Conservation (phyloP, 441 rosid genomes). For the Pelargonium fulgidum region DNA sequence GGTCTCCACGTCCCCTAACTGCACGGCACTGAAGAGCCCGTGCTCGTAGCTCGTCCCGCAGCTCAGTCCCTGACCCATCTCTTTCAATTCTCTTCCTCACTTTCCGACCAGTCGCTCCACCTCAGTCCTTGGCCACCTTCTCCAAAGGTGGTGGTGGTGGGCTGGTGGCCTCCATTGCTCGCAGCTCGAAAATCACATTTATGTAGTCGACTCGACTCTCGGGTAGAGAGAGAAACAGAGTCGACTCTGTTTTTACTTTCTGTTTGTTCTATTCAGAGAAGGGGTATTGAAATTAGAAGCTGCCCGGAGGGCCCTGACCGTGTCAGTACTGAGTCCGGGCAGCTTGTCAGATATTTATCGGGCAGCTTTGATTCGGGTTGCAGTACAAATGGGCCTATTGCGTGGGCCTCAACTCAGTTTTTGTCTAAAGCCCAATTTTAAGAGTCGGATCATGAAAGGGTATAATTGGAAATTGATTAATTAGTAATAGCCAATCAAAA, state of each 20-base stretch:
- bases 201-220: not conserved
- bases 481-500: not conserved
- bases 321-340: not conserved
- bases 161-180: not conserved
- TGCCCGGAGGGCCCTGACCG: not conserved
- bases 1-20: conserved; percentile 50
- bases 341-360: not conserved
- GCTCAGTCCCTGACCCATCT: conserved; percentile 89
- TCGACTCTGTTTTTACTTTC: no score
- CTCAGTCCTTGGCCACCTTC: conserved; percentile 31
- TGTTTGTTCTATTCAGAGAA: no score
- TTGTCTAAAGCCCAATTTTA: not conserved
- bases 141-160: conserved; percentile 26
- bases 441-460: not conserved
- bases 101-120: conserved; percentile 41
- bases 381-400: not conserved
- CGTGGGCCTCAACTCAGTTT: not conserved
- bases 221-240: no score
- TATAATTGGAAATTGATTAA: not conserved
- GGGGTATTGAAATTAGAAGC: not conserved
- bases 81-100: conserved; percentile 31
- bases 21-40: conserved; percentile 58
- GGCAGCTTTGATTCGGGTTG: not conserved
- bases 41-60: conserved; percentile 57
- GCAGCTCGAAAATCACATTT: conserved; percentile 18